Evolutionary conservation across 768 basidiomycete species (phyloP), one percentile per base, ranked within the genome.

Genomic region (Rhodotorula diobovata): DNA sequence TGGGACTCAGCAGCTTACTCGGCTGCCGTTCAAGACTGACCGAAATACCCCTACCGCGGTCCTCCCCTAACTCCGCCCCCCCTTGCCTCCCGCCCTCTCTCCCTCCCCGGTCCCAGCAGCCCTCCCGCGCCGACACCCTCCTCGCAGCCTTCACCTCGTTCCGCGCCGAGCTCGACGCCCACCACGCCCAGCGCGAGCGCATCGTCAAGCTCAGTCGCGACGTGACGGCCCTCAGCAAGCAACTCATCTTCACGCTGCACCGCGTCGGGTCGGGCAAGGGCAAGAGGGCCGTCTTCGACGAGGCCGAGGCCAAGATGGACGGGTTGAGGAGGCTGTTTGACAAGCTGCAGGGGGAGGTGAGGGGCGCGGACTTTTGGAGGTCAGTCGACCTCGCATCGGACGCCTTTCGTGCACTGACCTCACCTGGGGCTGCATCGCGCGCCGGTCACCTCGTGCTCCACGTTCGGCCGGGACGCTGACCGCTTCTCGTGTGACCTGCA

Each of bases 181-280:
- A 90, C 80, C 87, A 94, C 79, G 94, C 97, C 80, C 84, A 89
- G 69, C 84, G 93, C 61, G 96, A 99, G 79, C 85, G 90, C 30
- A 85, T 98, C 74, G 93, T 96, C 79, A 96, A 97, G 86, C 87
- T 90, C 60, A 77, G 78, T 58, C 87, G 95, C 46, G 93, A 96
- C 81, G 85, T 92, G 61, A 97, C 94, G 35, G 90, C 88, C 76
- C 84, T 90, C 46, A 92, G 93, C 62, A 99, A 99, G 81, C 94
- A 91, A 81, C 84, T 87, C 74, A 97, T 99, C 73, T 98, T 98
- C 79, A 87, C 91, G 51, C 84, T 97, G 9, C 95, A 97, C 78
- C 89, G 93, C 76, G 62, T 75, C 46, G 48, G 60, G 34, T 55
- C 30, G 9, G 61, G 66, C 8, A 61, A 35, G 34, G 7, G 25